These are phyloP conservation scores for Aspergillus bertholletiae DNA, from an alignment of 495 filamentous ascomycete species.

Conservation along the genomic window DNA sequence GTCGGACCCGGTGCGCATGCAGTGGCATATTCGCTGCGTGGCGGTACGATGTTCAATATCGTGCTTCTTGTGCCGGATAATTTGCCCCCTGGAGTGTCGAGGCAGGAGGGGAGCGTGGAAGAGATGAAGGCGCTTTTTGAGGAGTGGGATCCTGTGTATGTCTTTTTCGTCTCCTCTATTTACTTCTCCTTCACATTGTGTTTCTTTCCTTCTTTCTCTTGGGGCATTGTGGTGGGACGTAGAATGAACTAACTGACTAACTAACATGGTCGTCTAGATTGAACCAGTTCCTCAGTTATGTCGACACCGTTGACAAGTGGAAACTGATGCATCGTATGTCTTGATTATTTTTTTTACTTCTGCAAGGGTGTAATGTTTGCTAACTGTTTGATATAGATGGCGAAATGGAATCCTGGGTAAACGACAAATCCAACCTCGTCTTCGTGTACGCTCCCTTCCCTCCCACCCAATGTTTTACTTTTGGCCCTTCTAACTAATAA, in stretches of 20 bases:
- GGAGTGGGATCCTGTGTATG: slow-evolving; percentile 54
- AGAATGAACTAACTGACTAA: not conserved
- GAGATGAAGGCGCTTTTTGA: slow-evolving; percentile 63
- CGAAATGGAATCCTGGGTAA: slow-evolving; percentile 37
- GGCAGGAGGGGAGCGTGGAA: slow-evolving; percentile 51
- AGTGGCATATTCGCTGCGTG: slow-evolving; percentile 62
- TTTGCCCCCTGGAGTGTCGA: slow-evolving; percentile 54
- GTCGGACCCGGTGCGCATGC: slow-evolving; percentile 61
- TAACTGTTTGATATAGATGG: no score
- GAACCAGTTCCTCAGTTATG: slow-evolving; percentile 31
- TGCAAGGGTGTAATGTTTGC: no score
- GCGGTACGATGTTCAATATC: slow-evolving; percentile 62
- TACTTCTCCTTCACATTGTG: not conserved
- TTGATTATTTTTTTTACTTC: not conserved
- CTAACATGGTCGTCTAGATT: no score
- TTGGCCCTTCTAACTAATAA: not conserved
- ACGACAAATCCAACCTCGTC: slow-evolving; percentile 33
- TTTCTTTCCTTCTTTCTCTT: no score
- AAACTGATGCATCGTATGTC: slow-evolving; percentile 56
- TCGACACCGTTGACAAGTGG: slow-evolving; percentile 54
- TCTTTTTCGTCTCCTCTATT: not conserved
- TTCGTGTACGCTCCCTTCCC: slow-evolving; percentile 23
- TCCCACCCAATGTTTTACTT: no score
- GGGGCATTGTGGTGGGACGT: not conserved
- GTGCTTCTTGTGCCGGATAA: slow-evolving; percentile 69